Evolutionary conservation across 768 basidiomycete genomes (phyloP).

Genomic region (Rhodosporidiobolus sp.): DNA sequence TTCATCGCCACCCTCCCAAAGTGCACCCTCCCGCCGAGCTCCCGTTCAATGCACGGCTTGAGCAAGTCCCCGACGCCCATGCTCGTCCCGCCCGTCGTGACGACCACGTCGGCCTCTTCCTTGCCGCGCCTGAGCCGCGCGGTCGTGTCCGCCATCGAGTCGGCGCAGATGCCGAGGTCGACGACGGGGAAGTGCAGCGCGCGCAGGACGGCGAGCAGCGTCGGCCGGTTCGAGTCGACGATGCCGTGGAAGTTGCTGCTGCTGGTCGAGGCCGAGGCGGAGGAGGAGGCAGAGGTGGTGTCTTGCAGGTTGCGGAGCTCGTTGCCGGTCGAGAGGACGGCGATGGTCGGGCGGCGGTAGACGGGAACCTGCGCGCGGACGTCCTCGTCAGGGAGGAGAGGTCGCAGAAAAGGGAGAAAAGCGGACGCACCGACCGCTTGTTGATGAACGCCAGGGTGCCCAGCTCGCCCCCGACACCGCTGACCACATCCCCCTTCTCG

Average conservation of each 20-base stretch:
- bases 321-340: slow-evolving; percentile 80
- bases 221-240: slow-evolving; percentile 82
- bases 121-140: slow-evolving; percentile 60
- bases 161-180: slow-evolving; percentile 75
- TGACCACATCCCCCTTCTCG: slow-evolving; percentile 61
- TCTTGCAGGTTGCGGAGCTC: slow-evolving; percentile 66
- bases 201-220: slow-evolving; percentile 65
- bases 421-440: slow-evolving; percentile 58
- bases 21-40: slow-evolving; percentile 70
- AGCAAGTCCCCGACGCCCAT: slow-evolving; percentile 85
- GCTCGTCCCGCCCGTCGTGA: slow-evolving; percentile 85
- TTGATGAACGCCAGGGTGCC: slow-evolving; percentile 80
- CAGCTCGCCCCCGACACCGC: slow-evolving; percentile 71
- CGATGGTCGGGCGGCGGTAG: slow-evolving; percentile 68
- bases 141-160: slow-evolving; percentile 58
- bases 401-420: background rate
- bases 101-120: slow-evolving; percentile 64
- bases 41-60: slow-evolving; percentile 80
- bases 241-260: slow-evolving; percentile 56
- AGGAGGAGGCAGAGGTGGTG: background rate
- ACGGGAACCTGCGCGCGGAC: slow-evolving; percentile 60
- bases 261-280: background rate
- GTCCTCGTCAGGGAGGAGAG: no score
- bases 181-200: slow-evolving; percentile 71
- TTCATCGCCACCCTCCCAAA: slow-evolving; percentile 82